Evolutionary conservation across 2,329 filamentous ascomycete species (phyloP).

Genomic region (Trichoderma breve): DNA sequence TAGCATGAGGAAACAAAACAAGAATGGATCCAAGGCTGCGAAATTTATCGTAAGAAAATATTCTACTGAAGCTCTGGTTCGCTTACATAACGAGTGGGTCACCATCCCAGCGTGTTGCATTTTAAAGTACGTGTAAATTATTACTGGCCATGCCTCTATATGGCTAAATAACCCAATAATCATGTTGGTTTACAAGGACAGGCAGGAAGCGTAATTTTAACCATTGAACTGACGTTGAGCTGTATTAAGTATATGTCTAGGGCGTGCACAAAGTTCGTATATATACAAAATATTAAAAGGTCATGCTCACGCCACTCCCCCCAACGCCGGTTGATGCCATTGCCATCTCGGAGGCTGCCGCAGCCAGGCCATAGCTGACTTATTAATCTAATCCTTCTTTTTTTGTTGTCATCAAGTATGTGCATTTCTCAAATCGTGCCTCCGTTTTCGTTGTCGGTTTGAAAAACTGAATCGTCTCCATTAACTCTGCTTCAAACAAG

Average conservation of each 20-base stretch:
- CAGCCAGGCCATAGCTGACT: slow-evolving; percentile 16
- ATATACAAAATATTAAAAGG: slow-evolving; percentile 21
- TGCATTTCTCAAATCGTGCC: neutral
- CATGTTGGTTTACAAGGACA: neutral
- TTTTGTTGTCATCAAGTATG: neutral
- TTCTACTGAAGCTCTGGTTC: neutral
- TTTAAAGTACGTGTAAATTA: neutral
- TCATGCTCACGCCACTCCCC: slow-evolving; percentile 18
- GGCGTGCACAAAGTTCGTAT: slow-evolving; percentile 25
- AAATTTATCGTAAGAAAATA: slow-evolving; percentile 2
- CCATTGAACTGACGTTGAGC: slow-evolving; percentile 30
- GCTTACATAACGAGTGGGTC: slow-evolving; percentile 12
- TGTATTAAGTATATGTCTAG: slow-evolving; percentile 35
- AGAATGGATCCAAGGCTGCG: neutral
- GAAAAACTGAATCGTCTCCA: neutral
- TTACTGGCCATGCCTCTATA: neutral
- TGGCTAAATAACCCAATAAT: neutral
- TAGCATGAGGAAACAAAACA: neutral
- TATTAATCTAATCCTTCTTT: slow-evolving; percentile 19
- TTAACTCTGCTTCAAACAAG: neutral
- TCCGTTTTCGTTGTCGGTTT: neutral
- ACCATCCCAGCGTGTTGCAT: neutral
- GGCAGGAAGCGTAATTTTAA: neutral
- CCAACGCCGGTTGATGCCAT: slow-evolving; percentile 21
- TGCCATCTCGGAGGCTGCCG: slow-evolving; percentile 16